Percentiles rank a stretch among this genome's conserved stretches.
phyloP scores from a whole-genome alignment of 2,329 filamentous ascomycete genomes.

The Talaromyces sp. region DNA sequence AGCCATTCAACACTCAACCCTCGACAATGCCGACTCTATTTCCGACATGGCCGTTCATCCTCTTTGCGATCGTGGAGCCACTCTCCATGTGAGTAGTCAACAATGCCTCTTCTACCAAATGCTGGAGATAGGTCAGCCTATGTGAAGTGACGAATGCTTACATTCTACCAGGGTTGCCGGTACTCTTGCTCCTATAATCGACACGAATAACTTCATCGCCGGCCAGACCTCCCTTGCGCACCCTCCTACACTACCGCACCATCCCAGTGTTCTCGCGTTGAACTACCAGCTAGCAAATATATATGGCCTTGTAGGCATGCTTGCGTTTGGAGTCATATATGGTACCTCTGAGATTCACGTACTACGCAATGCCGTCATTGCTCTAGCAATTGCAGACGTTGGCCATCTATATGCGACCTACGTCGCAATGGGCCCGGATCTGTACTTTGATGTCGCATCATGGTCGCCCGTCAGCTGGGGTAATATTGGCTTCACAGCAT shows the following conservation, averaged over 20 bases:
- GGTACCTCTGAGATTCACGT: conserved; percentile 64
- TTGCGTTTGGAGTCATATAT: conserved; percentile 63
- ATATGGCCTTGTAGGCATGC: conserved; percentile 63
- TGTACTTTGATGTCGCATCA: conserved; percentile 50
- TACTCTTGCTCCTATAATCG: conserved; percentile 54
- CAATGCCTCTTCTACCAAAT: not conserved
- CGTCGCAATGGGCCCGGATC: conserved; percentile 55
- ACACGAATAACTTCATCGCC: conserved; percentile 61
- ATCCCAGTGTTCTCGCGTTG: conserved; percentile 51
- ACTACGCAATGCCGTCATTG: conserved; percentile 64
- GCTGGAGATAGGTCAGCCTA: not conserved
- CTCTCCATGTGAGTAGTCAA: conserved; percentile 58
- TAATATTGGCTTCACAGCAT: conserved; percentile 64
- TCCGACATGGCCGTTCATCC: conserved; percentile 60
- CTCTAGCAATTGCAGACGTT: conserved; percentile 63
- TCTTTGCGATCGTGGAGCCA: conserved; percentile 68
- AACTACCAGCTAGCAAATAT: conserved; percentile 67
- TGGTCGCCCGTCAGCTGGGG: conserved; percentile 75
- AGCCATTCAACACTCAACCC: not conserved
- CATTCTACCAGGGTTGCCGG: conserved; percentile 54
- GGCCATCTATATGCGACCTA: conserved; percentile 64
- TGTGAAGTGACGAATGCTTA: not conserved
- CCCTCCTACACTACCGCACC: conserved; percentile 28
- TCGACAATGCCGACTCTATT: conserved; percentile 46
- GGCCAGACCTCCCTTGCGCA: conserved; percentile 54